These are phyloP conservation scores for Puccinia coronata DNA, from an alignment of 1,284 basidiomycete species.

Conservation along the genomic window DNA sequence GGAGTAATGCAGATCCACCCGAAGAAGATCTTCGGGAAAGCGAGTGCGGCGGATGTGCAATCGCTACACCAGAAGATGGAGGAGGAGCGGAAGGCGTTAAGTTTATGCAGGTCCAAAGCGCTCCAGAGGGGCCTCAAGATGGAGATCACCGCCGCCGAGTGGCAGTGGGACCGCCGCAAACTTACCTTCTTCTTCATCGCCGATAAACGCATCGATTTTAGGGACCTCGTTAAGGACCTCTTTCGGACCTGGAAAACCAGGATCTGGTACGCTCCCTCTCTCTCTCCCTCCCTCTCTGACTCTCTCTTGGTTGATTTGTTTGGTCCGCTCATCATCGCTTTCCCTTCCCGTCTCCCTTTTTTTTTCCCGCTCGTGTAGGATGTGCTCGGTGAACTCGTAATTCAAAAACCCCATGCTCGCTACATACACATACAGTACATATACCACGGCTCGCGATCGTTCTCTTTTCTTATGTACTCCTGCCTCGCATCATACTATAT, in stretches of 20 bases:
- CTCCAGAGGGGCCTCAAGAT: constrained; percentile 79
- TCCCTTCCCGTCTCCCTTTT: too few relatives aligned
- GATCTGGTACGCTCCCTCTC: constrained; percentile 54
- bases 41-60: constrained; percentile 77
- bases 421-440: too few relatives aligned
- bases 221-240: constrained; percentile 87
- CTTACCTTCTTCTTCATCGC: constrained; percentile 96
- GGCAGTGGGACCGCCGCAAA: constrained; percentile 97
- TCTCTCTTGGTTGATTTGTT: too few relatives aligned
- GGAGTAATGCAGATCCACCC: constrained; percentile 73
- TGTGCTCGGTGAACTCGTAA: too few relatives aligned
- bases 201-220: constrained; percentile 93
- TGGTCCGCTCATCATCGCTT: too few relatives aligned
- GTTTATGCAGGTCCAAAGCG: constrained; percentile 86
- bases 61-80: constrained; percentile 75
- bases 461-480: too few relatives aligned
- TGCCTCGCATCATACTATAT: too few relatives aligned
- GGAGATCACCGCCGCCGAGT: constrained; percentile 97
- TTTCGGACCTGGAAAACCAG: constrained; percentile 66
- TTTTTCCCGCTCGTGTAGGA: too few relatives aligned
- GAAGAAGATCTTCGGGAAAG: constrained; percentile 94
- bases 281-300: neutral
- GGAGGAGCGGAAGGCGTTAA: constrained; percentile 88
- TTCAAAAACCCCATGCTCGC: too few relatives aligned
- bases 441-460: too few relatives aligned